Base-by-base conservation (phyloP, 2,329 filamentous ascomycete species). In the Phaeomoniella chlamydospora region DNA sequence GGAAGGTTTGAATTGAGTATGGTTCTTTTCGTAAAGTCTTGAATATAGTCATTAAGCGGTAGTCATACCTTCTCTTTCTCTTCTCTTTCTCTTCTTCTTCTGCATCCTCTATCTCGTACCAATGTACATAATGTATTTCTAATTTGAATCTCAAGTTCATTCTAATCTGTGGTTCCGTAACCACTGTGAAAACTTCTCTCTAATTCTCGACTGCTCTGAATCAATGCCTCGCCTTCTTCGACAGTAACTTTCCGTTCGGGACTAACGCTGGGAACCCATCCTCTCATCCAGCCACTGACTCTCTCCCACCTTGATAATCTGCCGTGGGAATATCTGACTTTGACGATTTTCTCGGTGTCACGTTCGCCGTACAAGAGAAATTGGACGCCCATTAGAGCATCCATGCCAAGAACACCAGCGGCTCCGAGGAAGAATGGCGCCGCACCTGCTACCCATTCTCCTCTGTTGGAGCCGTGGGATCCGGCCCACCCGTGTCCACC, bases 381-480 rank as follows among this genome's bases (percentile, higher is more conserved):
- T 42, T 80, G 76, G 22, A 75, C 50, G 0, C 73, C 74, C 37
- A 80, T 69, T 16, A 67, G 68, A 0, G 64, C 73, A 50, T 80
- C 76, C 51, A 79, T 59, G 14, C 64, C 58, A 4, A 80, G 55
- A 2, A 79, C 75, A 5, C 76, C 75, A 2, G 73, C 72, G 4
- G 76, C 74, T 4, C 76, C 76, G 0, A 80, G 61, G 51, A 74
- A 79, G 52, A 80, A 80, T 0, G 76, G 76, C 10, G 67, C 53
- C 1, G 74, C 70, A 5, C 67, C 64, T 2, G 61, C 52, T 5
- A 77, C 60, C 75, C 75, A 80, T 34, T 67, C 64, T 5, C 42
- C 42, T 2, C 71, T 61, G 13, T 67, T 55, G 43, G 64, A 75
- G 3, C 75, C 75, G 6, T 67, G 56, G 2, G 53, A 46, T 6